Evolutionary conservation across 495 filamentous ascomycete species (phyloP).

Genomic region (Hypoxylon subgilvum): DNA sequence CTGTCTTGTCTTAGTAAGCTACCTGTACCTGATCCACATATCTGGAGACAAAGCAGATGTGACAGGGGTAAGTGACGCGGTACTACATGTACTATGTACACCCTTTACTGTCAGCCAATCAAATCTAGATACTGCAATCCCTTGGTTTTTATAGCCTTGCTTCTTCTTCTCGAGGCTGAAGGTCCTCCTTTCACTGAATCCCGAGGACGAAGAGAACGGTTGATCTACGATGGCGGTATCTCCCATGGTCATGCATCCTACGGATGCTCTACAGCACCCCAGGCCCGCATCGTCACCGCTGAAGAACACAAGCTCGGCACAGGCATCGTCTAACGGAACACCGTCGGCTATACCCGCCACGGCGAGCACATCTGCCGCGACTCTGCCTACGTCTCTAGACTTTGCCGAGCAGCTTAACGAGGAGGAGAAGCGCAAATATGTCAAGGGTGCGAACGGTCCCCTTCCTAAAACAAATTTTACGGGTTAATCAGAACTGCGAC

Average conservation of each 20-base stretch:
- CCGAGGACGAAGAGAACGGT: background rate
- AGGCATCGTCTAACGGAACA: slow-evolving; percentile 44
- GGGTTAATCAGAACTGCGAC: background rate
- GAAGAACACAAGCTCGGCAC: slow-evolving; percentile 40
- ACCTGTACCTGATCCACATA: slow-evolving; percentile 3
- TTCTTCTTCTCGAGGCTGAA: slow-evolving; percentile 15
- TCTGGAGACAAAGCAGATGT: too few relatives aligned
- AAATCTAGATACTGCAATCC: background rate
- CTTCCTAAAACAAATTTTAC: background rate
- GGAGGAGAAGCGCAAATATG: slow-evolving; percentile 82
- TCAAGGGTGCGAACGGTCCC: slow-evolving; percentile 85
- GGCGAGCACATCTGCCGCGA: slow-evolving; percentile 33
- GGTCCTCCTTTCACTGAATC: background rate
- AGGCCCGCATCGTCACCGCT: slow-evolving; percentile 40
- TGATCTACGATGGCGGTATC: slow-evolving; percentile 42
- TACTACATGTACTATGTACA: too few relatives aligned
- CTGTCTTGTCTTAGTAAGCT: too few relatives aligned
- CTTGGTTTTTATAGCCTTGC: slow-evolving; percentile 17
- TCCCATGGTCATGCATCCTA: slow-evolving; percentile 38
- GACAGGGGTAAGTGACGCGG: too few relatives aligned
- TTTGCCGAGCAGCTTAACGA: slow-evolving; percentile 88
- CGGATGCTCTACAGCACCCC: slow-evolving; percentile 29
- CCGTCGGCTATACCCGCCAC: slow-evolving; percentile 32
- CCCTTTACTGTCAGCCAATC: slow-evolving; percentile 17
- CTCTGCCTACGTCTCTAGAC: slow-evolving; percentile 53